These are phyloP conservation scores for Candida wancherniae DNA, from an alignment of 805 yeast species.

Conservation along the genomic window DNA sequence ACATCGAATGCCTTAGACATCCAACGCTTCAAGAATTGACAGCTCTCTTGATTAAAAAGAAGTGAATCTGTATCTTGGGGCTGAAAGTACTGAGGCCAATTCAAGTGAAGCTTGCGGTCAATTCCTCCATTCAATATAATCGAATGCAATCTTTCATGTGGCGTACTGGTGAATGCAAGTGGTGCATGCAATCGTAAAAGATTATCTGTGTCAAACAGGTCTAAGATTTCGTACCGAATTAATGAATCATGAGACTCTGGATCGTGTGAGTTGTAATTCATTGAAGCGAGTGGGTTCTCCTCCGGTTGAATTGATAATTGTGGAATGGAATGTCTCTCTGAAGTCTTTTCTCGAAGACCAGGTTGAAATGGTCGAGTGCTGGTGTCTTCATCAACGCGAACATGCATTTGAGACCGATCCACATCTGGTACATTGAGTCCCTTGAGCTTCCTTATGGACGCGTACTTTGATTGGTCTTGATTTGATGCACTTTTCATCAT, in stretches of 20 bases:
- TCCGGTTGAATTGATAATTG: no score
- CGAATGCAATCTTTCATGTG: constrained; percentile 11
- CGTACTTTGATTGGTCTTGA: constrained; percentile 20
- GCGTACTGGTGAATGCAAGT: constrained; percentile 5
- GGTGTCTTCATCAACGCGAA: constrained; percentile 12
- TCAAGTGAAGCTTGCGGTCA: constrained; percentile 1
- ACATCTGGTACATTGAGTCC: constrained; percentile 30
- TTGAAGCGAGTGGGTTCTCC: no score
- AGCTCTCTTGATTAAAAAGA: constrained; percentile 25
- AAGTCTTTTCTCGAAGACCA: no score
- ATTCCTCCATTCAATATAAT: constrained; percentile 1
- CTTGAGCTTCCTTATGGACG: constrained; percentile 29
- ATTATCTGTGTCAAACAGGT: not conserved
- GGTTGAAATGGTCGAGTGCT: no score
- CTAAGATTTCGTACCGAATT: constrained; percentile 1
- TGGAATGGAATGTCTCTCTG: no score
- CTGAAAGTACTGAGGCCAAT: constrained; percentile 34
- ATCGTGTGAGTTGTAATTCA: no score
- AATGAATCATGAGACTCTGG: no score
- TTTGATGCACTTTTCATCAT: constrained; percentile 34
- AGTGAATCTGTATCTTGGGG: constrained; percentile 34
- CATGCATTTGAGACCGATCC: constrained; percentile 28
- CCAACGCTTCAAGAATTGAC: constrained; percentile 34
- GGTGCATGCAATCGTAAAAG: constrained; percentile 6
- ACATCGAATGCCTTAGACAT: constrained; percentile 34